phyloP scores from a whole-genome alignment of 495 filamentous ascomycete genomes.

The Aspergillus ostianus region DNA sequence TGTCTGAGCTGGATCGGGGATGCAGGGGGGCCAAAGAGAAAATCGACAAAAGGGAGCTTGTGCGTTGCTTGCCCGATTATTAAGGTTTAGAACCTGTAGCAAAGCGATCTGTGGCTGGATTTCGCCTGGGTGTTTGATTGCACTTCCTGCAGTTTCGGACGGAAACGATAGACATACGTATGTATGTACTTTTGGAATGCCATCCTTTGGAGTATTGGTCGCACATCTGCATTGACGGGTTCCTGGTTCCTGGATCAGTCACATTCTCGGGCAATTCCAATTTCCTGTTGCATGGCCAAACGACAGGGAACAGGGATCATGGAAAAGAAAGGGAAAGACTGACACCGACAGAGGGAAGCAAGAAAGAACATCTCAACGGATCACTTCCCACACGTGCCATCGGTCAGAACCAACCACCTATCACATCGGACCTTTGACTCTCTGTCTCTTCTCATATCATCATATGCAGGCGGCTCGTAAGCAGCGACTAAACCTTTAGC shows the following conservation, averaged over 20 bases:
- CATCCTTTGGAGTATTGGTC: neutral
- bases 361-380: no score
- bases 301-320: neutral
- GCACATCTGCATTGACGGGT: neutral
- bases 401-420: neutral
- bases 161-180: neutral
- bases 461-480: neutral
- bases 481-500: neutral
- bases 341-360: no score
- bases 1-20: neutral
- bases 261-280: constrained; percentile 2
- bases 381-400: neutral
- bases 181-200: neutral
- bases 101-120: constrained; percentile 5
- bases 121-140: neutral
- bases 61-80: constrained; percentile 1
- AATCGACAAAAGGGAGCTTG: neutral
- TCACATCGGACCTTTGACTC: neutral
- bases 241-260: constrained; percentile 4
- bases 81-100: constrained; percentile 6
- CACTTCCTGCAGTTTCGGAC: neutral
- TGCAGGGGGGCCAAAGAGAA: neutral
- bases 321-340: neutral
- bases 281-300: neutral
- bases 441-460: no score